Evolutionary conservation across 176 grass and related monocot species (phyloP), one percentile per base, ranked within the genome.

Genomic region (Cocos nucifera): DNA sequence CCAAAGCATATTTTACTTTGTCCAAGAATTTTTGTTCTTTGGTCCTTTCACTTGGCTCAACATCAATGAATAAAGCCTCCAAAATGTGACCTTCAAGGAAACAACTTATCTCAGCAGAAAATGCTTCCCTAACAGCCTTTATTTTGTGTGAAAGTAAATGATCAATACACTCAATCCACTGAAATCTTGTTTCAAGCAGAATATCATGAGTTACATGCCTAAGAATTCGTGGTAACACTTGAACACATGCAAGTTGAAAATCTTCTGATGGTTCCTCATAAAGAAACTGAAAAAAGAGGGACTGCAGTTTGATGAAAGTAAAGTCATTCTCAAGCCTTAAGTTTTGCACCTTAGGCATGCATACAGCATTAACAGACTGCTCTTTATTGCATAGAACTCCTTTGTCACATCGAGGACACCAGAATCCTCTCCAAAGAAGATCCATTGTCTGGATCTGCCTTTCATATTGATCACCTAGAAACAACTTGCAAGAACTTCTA

Each of bases 351-450:
- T 62, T 55, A 44, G 75, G 55, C 64, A 70, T 85, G 70, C 84
- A 74, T 67, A 87, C 26, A 22, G 75, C 5, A 18, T 63, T 56
- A 82, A 56, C 66, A 80, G 79, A 35, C 78, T 64, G 56, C 53
- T 75, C 75, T 81, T 84, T 56, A 65, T 58, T 69, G 16, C 83
- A 57, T 58, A 59, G 18, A 52, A 14, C 66, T 82, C 52, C 81
- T 49, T 52, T 57, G 64, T 90, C 86, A 63, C 92, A 96, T 48
- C 56, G 70, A 54, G 83, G 65, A 62, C 92, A 96, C 55, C 73
- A 82, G 61, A 96, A 96, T 82, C 92, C 87, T 70, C 72, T 78
- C 51, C 82, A 69, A n/a, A 95, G 85, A 84, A 86, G 71, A 85
- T 90, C 78, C 60, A 82, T 78, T 69, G 92, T 85, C 6, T 67